Percentiles rank a stretch among this genome's conserved stretches.
Conservation (phyloP, 352 stramenopile genomes). For the Thalassiosira exigua region DNA sequence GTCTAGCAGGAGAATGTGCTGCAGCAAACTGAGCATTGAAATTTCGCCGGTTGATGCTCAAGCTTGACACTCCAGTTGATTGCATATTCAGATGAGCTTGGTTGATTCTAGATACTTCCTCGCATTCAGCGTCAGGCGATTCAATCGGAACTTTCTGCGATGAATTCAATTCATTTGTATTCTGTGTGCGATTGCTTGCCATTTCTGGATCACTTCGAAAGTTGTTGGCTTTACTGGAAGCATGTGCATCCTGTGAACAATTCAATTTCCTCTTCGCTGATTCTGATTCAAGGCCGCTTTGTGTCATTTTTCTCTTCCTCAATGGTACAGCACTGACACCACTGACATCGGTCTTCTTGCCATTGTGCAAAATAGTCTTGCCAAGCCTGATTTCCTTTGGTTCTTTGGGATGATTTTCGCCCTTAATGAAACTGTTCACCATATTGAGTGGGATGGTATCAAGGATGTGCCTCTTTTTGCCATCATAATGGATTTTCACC, state of each 20-base stretch:
- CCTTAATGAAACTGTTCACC: constrained; percentile 51
- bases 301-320: too few relatives aligned
- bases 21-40: too few relatives aligned
- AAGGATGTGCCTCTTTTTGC: constrained; percentile 63
- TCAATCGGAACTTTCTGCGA: too few relatives aligned
- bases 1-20: too few relatives aligned
- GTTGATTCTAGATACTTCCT: constrained; percentile 33
- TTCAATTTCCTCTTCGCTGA: too few relatives aligned
- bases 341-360: background rate
- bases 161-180: too few relatives aligned
- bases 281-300: too few relatives aligned
- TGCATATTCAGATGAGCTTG: background rate
- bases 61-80: background rate
- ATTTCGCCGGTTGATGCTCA: constrained; percentile 2
- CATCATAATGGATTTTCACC: constrained; percentile 66
- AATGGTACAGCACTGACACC: too few relatives aligned
- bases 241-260: too few relatives aligned
- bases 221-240: too few relatives aligned
- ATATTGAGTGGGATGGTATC: constrained; percentile 47
- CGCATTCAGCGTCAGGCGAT: constrained; percentile 25
- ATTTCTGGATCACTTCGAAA: too few relatives aligned
- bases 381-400: background rate
- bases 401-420: constrained; percentile 21
- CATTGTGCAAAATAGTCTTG: background rate
- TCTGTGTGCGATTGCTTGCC: too few relatives aligned